These are phyloP conservation scores for Pistacia atlantica DNA, from an alignment of 345 rosid genomes.

Conservation along the genomic window DNA sequence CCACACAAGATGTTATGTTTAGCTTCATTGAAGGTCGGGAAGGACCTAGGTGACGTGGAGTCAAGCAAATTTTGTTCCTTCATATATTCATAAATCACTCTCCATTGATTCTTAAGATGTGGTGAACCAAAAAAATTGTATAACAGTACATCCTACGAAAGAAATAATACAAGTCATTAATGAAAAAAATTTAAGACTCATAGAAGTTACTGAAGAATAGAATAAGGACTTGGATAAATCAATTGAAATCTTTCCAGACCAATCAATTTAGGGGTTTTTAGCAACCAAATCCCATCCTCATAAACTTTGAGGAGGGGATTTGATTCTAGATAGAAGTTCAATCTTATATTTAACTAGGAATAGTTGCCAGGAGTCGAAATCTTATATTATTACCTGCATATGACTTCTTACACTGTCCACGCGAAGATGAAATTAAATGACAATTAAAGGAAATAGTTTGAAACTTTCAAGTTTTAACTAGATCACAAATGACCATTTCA, in stretches of 20 bases:
- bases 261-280: neutral
- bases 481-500: neutral
- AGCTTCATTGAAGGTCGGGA: slow-evolving; percentile 34
- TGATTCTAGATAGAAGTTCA: neutral
- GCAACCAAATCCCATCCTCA: neutral
- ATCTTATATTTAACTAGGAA: neutral
- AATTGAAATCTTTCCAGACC: neutral
- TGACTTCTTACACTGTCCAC: neutral
- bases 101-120: slow-evolving; percentile 46
- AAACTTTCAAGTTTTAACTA: neutral
- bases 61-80: slow-evolving; percentile 35
- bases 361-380: neutral
- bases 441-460: neutral
- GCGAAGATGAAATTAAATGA: neutral
- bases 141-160: slow-evolving; percentile 48
- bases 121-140: slow-evolving; percentile 58
- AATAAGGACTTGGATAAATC: neutral
- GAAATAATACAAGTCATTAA: neutral
- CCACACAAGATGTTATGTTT: slow-evolving; percentile 49
- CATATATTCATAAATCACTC: slow-evolving; percentile 49
- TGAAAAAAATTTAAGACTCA: neutral
- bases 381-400: neutral
- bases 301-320: neutral
- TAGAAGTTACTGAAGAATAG: neutral
- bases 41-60: slow-evolving; percentile 14